These are phyloP conservation scores for Poterioochromonas sp. DNA, from an alignment of 352 stramenopile genomes.

Conservation along the genomic window DNA sequence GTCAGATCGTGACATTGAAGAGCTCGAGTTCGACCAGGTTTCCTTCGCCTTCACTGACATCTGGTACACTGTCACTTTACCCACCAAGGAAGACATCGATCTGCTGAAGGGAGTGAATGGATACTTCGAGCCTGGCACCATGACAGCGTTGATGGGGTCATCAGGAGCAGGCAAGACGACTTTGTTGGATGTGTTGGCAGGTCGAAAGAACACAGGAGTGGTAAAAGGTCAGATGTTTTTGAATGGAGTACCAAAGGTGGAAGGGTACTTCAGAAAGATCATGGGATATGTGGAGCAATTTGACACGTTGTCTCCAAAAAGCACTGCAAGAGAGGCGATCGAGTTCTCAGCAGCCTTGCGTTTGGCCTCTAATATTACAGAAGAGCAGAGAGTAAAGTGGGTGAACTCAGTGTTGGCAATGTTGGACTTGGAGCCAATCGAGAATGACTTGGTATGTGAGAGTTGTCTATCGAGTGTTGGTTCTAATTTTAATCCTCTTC, in stretches of 20 bases:
- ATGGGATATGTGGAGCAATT: constrained; percentile 82
- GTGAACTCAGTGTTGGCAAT: constrained; percentile 41
- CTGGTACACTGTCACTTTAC: constrained; percentile 50
- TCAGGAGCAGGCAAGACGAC: constrained; percentile 77
- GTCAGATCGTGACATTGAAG: too few relatives aligned
- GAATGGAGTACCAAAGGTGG: constrained; percentile 70
- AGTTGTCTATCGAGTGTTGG: too few relatives aligned
- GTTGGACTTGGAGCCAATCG: constrained; percentile 51
- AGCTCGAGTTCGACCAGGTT: constrained; percentile 23
- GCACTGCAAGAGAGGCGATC: constrained; percentile 75
- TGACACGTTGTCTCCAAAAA: constrained; percentile 65
- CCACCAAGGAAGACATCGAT: constrained; percentile 55
- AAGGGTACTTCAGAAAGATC: constrained; percentile 65
- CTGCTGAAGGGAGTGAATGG: constrained; percentile 68
- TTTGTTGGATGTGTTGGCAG: constrained; percentile 81
- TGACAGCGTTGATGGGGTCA: constrained; percentile 65
- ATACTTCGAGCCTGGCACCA: constrained; percentile 46
- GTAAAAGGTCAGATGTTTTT: constrained; percentile 71
- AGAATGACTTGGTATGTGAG: constrained; percentile 39
- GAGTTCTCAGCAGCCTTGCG: constrained; percentile 75
- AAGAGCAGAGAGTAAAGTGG: constrained; percentile 32
- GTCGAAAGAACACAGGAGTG: constrained; percentile 71
- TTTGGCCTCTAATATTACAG: constrained; percentile 44
- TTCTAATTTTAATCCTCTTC: constrained; percentile 3
- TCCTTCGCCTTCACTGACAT: constrained; percentile 52